A percentile compares a stretch with the other conserved stretches of the same genome.
phyloP scores from a whole-genome alignment of 768 basidiomycete genomes.

The Exidia glandulosa region DNA sequence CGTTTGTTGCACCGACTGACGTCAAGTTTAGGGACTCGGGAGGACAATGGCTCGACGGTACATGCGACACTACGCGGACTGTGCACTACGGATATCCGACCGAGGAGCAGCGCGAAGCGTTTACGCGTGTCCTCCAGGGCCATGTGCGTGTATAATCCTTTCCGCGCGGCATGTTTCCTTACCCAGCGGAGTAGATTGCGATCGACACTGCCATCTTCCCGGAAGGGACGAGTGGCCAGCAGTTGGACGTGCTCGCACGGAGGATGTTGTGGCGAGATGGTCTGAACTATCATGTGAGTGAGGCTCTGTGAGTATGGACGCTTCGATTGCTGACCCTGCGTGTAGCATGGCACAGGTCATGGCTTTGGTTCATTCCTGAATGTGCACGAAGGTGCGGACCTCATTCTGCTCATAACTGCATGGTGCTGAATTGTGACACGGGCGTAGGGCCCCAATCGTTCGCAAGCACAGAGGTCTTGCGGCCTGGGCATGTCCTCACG shows the following conservation, averaged over 20 bases:
- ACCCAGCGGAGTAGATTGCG: conserved; percentile 58
- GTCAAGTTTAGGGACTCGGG: conserved; percentile 69
- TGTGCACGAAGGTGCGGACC: conserved; percentile 76
- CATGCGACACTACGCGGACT: conserved; percentile 67
- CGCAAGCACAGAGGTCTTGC: conserved; percentile 63
- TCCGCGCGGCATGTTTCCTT: conserved; percentile 10
- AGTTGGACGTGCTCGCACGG: conserved; percentile 83
- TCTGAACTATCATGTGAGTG: background rate
- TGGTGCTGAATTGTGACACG: no score
- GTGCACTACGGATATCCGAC: conserved; percentile 82
- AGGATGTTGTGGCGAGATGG: conserved; percentile 82
- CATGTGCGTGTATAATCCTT: conserved; percentile 51
- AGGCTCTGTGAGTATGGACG: no score
- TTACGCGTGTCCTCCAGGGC: conserved; percentile 89
- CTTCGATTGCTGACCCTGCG: no score
- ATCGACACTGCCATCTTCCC: conserved; percentile 88
- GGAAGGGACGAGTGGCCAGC: conserved; percentile 71
- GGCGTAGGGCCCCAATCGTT: conserved; percentile 3
- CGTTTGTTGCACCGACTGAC: background rate
- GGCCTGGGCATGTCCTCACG: conserved; percentile 83
- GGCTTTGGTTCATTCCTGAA: conserved; percentile 78
- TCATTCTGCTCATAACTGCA: no score
- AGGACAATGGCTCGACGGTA: conserved; percentile 82
- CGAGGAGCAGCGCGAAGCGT: conserved; percentile 81
- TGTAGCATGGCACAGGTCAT: conserved; percentile 90